Evolutionary conservation across 2,329 filamentous ascomycete genomes (phyloP).

Genomic region (Amauroascus verrucosus): DNA sequence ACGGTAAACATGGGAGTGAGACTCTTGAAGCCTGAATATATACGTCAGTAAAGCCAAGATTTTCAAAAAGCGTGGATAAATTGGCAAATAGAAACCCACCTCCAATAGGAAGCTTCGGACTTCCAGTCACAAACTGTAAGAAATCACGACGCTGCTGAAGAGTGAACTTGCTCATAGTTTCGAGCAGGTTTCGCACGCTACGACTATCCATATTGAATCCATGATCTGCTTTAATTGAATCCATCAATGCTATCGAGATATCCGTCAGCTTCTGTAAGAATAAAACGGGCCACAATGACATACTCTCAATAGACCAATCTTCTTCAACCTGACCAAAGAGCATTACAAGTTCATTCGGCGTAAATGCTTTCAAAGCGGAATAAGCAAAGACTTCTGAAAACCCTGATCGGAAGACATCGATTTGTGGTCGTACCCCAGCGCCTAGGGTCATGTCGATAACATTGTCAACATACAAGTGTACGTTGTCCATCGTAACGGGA

Average conservation of each 20-base stretch:
- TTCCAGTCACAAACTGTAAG: conserved; percentile 94
- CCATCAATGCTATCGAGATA: conserved; percentile 63
- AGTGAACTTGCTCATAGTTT: conserved; percentile 83
- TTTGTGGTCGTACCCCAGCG: conserved; percentile 75
- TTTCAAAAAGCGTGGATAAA: neutral
- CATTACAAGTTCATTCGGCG: conserved; percentile 86
- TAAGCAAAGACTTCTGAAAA: conserved; percentile 97
- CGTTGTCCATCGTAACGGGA: conserved; percentile 77
- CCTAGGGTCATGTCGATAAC: conserved; percentile 88
- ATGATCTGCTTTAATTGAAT: conserved; percentile 97
- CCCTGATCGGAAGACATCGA: conserved; percentile 79
- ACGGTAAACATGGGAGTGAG: conserved; percentile 98
- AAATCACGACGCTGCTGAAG: conserved; percentile 74
- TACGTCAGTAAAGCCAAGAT: neutral
- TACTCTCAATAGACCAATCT: conserved; percentile 96
- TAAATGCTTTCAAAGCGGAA: conserved; percentile 82
- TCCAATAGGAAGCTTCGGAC: conserved; percentile 94
- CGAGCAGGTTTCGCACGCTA: conserved; percentile 84
- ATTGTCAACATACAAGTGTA: conserved; percentile 75
- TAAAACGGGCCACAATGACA: conserved; percentile 29
- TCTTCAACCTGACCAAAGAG: conserved; percentile 88
- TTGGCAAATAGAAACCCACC: conserved; percentile 47
- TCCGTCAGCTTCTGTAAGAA: conserved; percentile 1
- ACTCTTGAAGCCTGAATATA: conserved; percentile 71
- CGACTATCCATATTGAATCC: conserved; percentile 98